Evolutionary conservation across 805 yeast genomes (phyloP).

Genomic region (Candida tallmaniae): DNA sequence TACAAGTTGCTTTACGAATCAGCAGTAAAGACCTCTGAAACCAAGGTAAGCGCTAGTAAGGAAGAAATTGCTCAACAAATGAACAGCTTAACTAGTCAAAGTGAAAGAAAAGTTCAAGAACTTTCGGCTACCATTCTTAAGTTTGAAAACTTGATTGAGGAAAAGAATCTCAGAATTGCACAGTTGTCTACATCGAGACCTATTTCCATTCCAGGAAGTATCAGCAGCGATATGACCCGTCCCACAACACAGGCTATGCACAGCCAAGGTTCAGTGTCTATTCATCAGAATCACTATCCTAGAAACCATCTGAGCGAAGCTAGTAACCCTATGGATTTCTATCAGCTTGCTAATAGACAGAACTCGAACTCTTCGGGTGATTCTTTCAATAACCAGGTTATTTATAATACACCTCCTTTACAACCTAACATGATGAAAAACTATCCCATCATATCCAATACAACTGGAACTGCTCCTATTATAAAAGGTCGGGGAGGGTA

Average conservation of each 20-base stretch:
- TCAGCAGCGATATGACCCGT: constrained; percentile 7
- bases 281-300: neutral
- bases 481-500: constrained; percentile 42
- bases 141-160: constrained; percentile 34
- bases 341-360: constrained; percentile 7
- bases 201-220: constrained; percentile 28
- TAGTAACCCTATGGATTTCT: constrained; percentile 11
- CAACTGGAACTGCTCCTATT: constrained; percentile 6
- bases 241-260: neutral
- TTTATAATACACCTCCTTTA: constrained; percentile 13
- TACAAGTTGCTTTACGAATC: constrained; percentile 12
- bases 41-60: constrained; percentile 19
- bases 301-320: neutral
- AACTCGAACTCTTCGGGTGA: constrained; percentile 11
- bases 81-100: constrained; percentile 18
- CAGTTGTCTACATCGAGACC: constrained; percentile 36
- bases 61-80: constrained; percentile 24
- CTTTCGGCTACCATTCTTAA: constrained; percentile 22
- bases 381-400: constrained; percentile 9
- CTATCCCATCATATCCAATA: constrained; percentile 4
- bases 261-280: neutral
- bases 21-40: constrained; percentile 17
- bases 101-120: constrained; percentile 35
- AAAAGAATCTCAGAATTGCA: constrained; percentile 29
- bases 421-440: constrained; percentile 9